Evolutionary conservation across 495 filamentous ascomycete species (phyloP), one percentile per base, ranked within the genome.

Genomic region (Cercophora scortea): DNA sequence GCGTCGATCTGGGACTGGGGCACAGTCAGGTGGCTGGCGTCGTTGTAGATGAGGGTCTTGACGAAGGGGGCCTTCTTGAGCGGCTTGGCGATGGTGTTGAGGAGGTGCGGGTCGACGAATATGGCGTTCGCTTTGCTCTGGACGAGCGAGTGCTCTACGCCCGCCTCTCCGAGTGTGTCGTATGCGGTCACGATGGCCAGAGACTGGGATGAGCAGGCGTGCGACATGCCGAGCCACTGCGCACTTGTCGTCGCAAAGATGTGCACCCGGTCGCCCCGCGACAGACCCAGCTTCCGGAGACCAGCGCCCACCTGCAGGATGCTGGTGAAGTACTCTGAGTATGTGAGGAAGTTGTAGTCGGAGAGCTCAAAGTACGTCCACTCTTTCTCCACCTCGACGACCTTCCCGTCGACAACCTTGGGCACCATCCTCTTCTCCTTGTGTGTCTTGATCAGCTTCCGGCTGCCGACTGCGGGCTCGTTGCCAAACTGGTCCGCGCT

Each of bases 171-270:
- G 43, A 85, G 79, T 2, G 82, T 84, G 52, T 85, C 82, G 66
- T 99, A 99, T 4, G 94, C 92, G 32, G 94, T 99, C 38, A 97
- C 93, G 55, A 97, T 92, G 45, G 90, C 81, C 66, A 97, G 79
- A 8, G 90, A 92, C 72, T 99, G 94, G n/a, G 93, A 94, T 41
- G 84, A 76, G 61, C 85, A 84, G 45, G 68, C 74, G 46, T 78
- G 89, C 17, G 88, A 84, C 68, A 72, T 71, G 47, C 61, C 62
- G 33, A 79, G 58, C 76, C 76, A 79, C 52, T 75, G 72, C 9
- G 68, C 54, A 52, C 76, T 80, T 6, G 83, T 86, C 5, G 76
- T 66, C 3, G 81, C 83, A 62, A 82, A 87, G 16, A 86, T 66
- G 55, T 86, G 79, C 32, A 86, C 49, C 40, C 69, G 70, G 47